Evolutionary conservation across 2,329 filamentous ascomycete genomes (phyloP), one percentile per base, ranked within the genome.

Genomic region (Aspergillus felis): DNA sequence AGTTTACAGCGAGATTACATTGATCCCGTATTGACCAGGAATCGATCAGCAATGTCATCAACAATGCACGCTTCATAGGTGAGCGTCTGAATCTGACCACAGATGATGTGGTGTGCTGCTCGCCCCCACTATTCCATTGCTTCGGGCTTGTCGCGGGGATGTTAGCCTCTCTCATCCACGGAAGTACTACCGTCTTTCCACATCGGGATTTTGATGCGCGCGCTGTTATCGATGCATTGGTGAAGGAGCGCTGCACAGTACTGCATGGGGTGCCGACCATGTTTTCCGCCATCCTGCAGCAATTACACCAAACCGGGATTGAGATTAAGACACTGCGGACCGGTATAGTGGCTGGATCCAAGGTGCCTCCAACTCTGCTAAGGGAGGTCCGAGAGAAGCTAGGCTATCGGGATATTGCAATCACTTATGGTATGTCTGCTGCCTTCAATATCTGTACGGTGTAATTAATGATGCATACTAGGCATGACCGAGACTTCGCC

Each of bases 101-200:
- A 3, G 72, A 78, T 20, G 87, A 90, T 66, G 75, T 86, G 3
- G 78, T 92, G 17, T 91, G 88, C 77, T 91, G 89, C 70, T 87
- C 87, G 5, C 88, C 89, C 0, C 89, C 89, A 0, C 79, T 92
- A 4, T 92, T 91, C 78, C 89, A 92, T 75, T 91, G 87, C 76
- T 91, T 91, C 67, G 87, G 88, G 4, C 81, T 91, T 12, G 87
- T 90, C 1, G 81, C 89, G 8, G 88, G 88, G 10, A 76, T 90
- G 17, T 81, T 90, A 57, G 83, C 87, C 12, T 78, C 83, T 50
- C 70, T 90, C 54, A 89, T 86, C 1, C 87, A 90, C 69, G 87
- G 87, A 55, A 83, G 81, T 50, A 87, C 85, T 70, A 84, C 90
- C 48, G 84, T 90, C 4, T 88, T 88, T 64, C 87, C 87, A 14